Percentiles rank a stretch among this genome's conserved stretches.
phyloP scores from a whole-genome alignment of 2,329 filamentous ascomycete genomes.

The Diaporthe caulivora region DNA sequence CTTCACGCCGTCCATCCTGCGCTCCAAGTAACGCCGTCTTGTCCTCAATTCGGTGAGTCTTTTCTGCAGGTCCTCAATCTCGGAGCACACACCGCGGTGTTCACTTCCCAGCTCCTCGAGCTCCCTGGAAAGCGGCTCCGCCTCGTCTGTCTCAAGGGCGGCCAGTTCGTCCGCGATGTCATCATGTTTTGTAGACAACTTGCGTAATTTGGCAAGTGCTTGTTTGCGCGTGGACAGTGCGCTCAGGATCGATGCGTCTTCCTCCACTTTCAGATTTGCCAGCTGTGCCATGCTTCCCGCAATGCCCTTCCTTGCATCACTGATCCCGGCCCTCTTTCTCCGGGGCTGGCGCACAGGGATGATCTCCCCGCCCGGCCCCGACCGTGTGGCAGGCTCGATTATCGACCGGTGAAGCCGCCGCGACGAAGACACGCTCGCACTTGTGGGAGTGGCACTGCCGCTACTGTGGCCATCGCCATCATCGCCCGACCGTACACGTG shows the following conservation, averaged over 20 bases:
- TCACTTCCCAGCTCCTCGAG: conserved; percentile 71
- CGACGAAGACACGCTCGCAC: conserved; percentile 51
- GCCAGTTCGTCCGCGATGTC: conserved; percentile 65
- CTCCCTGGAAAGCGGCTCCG: conserved; percentile 71
- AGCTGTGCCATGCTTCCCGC: conserved; percentile 73
- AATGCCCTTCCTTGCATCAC: conserved; percentile 74
- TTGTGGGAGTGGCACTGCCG: conserved; percentile 56
- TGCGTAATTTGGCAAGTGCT: conserved; percentile 69
- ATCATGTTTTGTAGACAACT: conserved; percentile 62
- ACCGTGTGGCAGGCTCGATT: conserved; percentile 57
- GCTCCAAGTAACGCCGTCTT: conserved; percentile 69
- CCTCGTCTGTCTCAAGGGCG: conserved; percentile 65
- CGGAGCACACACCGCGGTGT: conserved; percentile 64
- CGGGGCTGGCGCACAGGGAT: conserved; percentile 72
- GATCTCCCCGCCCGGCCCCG: conserved; percentile 60
- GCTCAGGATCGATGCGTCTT: conserved; percentile 70
- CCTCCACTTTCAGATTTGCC: conserved; percentile 75
- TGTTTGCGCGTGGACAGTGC: conserved; percentile 69
- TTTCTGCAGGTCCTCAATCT: conserved; percentile 76
- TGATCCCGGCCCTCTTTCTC: conserved; percentile 66
- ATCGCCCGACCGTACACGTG: conserved; percentile 37
- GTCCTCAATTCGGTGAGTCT: conserved; percentile 72
- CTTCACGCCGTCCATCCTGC: conserved; percentile 71
- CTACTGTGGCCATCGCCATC: conserved; percentile 50
- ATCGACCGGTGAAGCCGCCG: conserved; percentile 54